phyloP scores from a whole-genome alignment of 2,329 filamentous ascomycete genomes.

The Sporothrix inflata region DNA sequence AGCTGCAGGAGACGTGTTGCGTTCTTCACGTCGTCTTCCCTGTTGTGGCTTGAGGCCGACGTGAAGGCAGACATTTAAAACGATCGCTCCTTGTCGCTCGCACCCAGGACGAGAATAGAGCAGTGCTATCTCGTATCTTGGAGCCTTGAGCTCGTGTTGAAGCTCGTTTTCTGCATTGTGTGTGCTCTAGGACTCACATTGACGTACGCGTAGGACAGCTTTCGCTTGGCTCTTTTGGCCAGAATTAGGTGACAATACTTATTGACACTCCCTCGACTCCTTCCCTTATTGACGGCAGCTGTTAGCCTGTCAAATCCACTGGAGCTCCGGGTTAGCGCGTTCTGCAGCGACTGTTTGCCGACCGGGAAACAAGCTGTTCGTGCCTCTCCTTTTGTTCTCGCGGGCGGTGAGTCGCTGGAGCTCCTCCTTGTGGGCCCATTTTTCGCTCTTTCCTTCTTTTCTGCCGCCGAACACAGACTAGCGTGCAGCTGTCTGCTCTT shows the following conservation, averaged over 20 bases:
- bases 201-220: constrained; percentile 1
- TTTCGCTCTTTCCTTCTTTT: neutral
- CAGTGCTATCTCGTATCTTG: neutral
- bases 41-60: constrained; percentile 10
- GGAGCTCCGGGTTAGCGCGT: constrained; percentile 22
- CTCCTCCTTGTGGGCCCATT: neutral
- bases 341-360: constrained; percentile 5
- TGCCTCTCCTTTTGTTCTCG: neutral
- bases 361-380: constrained; percentile 19
- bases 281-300: neutral
- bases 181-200: neutral
- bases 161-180: too few relatives aligned
- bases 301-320: constrained; percentile 10
- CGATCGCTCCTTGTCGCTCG: too few relatives aligned
- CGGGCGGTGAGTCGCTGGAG: constrained; percentile 19
- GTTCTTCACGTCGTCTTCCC: neutral
- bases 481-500: neutral
- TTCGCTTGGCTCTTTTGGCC: neutral
- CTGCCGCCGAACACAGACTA: constrained; percentile 6
- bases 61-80: too few relatives aligned
- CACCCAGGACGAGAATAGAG: neutral
- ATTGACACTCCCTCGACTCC: neutral
- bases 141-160: too few relatives aligned
- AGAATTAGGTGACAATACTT: neutral
- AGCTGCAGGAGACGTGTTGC: too few relatives aligned